Evolutionary conservation across 2,329 filamentous ascomycete genomes (phyloP).

Genomic region (Ceratocystis variospora): DNA sequence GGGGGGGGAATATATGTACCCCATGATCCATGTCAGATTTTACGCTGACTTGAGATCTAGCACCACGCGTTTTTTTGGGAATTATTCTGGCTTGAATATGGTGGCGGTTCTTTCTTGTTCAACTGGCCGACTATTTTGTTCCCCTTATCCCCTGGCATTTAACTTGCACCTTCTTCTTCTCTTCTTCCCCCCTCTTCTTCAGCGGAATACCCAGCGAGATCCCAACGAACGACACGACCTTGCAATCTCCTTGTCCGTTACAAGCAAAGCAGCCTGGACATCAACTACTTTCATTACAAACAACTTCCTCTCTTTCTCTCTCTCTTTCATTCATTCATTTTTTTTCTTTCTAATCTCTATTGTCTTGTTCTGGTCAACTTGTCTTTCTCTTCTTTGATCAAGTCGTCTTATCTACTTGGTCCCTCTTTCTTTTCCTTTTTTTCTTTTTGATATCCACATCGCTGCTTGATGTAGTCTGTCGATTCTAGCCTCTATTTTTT

Average conservation of each 20-base stretch:
- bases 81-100: background rate
- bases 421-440: background rate
- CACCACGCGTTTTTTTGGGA: background rate
- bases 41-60: background rate
- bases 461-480: constrained; percentile 7
- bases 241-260: background rate
- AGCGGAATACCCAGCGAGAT: background rate
- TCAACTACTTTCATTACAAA: background rate
- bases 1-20: background rate
- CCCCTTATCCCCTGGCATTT: background rate
- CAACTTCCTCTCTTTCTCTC: background rate
- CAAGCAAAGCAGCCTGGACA: background rate
- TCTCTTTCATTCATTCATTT: background rate
- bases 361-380: background rate
- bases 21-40: background rate
- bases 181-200: background rate
- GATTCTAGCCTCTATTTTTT: background rate
- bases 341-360: background rate
- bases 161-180: background rate
- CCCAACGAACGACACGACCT: background rate
- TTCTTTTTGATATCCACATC: background rate
- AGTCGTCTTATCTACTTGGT: background rate
- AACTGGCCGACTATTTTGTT: background rate
- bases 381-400: background rate
- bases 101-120: background rate